phyloP scores from a whole-genome alignment of 305 asterid species.

The Ajuga reptans region DNA sequence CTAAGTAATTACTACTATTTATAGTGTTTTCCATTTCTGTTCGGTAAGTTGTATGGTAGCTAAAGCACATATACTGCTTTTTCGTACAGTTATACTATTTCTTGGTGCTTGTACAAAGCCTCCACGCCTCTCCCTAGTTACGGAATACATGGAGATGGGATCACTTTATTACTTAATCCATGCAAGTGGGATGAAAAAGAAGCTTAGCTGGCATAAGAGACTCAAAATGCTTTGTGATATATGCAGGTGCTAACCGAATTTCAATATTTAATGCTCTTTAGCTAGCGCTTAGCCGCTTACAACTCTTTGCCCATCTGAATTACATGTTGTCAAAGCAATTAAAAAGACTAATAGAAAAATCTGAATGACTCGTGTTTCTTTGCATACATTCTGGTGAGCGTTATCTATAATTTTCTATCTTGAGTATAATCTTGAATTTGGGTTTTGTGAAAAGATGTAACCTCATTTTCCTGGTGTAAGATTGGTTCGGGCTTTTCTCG shows the following conservation, averaged over 20 bases:
- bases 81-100: slow-evolving; percentile 79
- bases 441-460: neutral
- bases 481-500: neutral
- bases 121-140: slow-evolving; percentile 82
- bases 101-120: slow-evolving; percentile 96
- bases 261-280: slow-evolving; percentile 8
- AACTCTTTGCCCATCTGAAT: neutral
- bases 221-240: slow-evolving; percentile 88
- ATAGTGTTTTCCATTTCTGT: neutral
- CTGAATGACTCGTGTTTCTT: neutral
- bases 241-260: slow-evolving; percentile 59
- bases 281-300: neutral
- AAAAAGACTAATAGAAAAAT: neutral
- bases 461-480: neutral
- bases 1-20: neutral
- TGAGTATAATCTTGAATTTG: neutral
- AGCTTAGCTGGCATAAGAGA: slow-evolving; percentile 81
- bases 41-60: slow-evolving; percentile 6
- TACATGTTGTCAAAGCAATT: neutral
- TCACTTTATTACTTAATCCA: slow-evolving; percentile 83
- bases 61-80: slow-evolving; percentile 7
- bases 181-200: slow-evolving; percentile 85
- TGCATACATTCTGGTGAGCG: neutral
- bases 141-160: slow-evolving; percentile 98
- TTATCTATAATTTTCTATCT: neutral